Percentiles rank a stretch among this genome's conserved stretches.
These are phyloP conservation scores for Rhizopogon salebrosus DNA, from an alignment of 768 basidiomycete genomes.

Conservation along the genomic window DNA sequence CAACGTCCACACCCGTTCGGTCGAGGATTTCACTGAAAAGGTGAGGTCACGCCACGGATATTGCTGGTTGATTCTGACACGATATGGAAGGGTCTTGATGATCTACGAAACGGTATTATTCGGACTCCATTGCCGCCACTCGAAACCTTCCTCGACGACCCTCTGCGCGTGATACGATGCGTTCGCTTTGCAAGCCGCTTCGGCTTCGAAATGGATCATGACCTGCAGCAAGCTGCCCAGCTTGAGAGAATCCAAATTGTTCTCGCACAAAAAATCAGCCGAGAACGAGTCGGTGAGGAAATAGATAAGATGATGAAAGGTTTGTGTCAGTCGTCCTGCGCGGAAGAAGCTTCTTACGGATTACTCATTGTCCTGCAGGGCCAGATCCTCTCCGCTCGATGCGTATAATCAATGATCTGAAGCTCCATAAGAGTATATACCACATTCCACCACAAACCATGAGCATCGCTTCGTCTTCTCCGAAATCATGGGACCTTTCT, in stretches of 20 bases:
- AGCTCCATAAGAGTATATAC: constrained; percentile 67
- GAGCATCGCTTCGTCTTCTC: constrained; percentile 39
- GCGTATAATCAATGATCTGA: constrained; percentile 66
- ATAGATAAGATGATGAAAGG: constrained; percentile 93
- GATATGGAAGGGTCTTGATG: constrained; percentile 67
- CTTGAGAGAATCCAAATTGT: constrained; percentile 63
- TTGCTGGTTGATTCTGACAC: constrained; percentile 7
- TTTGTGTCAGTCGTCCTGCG: constrained; percentile 18
- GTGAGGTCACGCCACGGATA: constrained; percentile 28
- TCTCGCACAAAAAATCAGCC: constrained; percentile 73
- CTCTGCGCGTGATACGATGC: constrained; percentile 86
- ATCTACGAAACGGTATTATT: constrained; percentile 71
- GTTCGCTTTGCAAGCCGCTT: constrained; percentile 89
- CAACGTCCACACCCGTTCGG: constrained; percentile 78
- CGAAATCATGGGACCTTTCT: constrained; percentile 35
- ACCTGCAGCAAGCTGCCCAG: constrained; percentile 57
- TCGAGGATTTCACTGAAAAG: constrained; percentile 86
- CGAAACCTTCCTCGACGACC: constrained; percentile 93
- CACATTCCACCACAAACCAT: constrained; percentile 43
- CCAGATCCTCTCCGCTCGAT: constrained; percentile 71
- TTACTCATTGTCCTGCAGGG: constrained; percentile 40
- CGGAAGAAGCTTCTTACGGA: neutral
- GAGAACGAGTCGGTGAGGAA: constrained; percentile 91
- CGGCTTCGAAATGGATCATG: constrained; percentile 71
- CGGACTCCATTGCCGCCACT: constrained; percentile 84